Evolutionary conservation across 306 rosid species (phyloP), one percentile per base, ranked within the genome.

Genomic region (Vigna nakashimae): DNA sequence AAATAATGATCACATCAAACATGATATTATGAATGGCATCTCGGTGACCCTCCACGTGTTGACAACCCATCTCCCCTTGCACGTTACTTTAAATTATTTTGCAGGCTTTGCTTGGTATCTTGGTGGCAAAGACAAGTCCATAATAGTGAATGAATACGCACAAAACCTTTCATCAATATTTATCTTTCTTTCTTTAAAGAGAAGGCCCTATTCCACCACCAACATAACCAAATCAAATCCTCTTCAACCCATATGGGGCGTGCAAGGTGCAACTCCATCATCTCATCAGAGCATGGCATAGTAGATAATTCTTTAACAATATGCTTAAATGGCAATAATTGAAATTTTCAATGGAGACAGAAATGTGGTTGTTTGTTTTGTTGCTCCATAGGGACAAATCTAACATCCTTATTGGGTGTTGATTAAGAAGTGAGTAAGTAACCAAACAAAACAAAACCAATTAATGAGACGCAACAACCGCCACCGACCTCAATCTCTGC

Each of bases 21-120:
- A 74, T 15, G 45, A 40, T 67, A 40, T 49, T 67, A 71, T 42
- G 56, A 71, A 76, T 52, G 22, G 52, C 56, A 63, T 69, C 58
- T 69, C 55, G 46, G 82, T 70, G 60, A 71, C 79, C 82, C 40
- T 80, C 80, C 85, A 84, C 88, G 88, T 84, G 85, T 81, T 53
- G 42, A 72, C 80, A 80, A 5, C 58, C 70, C 74, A 52, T 84
- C 74, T 51, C 74, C 2, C 16, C 59, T 67, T 67, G 58, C 83
- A 73, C 45, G 80, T 76, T 80, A 59, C 70, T 32, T 69, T 73
- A 55, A 51, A 84, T 67, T 84, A 70, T 80, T 79, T 77, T 77
- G 77, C 77, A 65, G 80, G 43, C 77, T 76, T 80, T 80, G 82
- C 73, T 80, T 3, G 55, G 62, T 71, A 65, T 65, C 76, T 71